Conservation (phyloP, 371 early-diverging fungal species). For the Mycotypha africana region DNA sequence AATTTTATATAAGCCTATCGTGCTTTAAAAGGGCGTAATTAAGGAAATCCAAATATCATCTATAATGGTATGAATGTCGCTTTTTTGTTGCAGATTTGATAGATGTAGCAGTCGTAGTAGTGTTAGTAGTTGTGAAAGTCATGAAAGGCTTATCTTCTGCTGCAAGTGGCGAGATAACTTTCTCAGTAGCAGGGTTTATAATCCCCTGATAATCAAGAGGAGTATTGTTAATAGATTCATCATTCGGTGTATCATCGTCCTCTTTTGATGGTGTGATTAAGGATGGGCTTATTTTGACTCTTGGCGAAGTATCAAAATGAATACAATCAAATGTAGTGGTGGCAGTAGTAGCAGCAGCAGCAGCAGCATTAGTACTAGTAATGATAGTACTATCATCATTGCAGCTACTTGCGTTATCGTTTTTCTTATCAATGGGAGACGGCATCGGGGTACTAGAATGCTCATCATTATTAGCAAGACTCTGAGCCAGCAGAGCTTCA, state of each 20-base stretch:
- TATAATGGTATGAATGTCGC: no score
- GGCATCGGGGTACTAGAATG: conserved; percentile 10
- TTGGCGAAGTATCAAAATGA: no score
- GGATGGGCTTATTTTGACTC: conserved; percentile 1
- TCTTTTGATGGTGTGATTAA: conserved; percentile 10
- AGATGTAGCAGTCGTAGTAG: no score
- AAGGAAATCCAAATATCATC: no score
- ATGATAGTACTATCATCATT: no score
- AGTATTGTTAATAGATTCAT: neutral
- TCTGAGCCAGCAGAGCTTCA: conserved; percentile 33
- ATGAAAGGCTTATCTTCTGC: neutral
- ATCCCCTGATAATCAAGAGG: conserved; percentile 3
- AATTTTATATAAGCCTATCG: no score
- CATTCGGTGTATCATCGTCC: neutral
- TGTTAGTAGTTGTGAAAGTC: neutral
- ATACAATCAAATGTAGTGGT: no score
- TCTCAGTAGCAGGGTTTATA: conserved; percentile 8
- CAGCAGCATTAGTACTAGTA: no score
- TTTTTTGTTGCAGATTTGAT: no score
- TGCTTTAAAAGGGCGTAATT: no score
- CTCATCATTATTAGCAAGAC: conserved; percentile 15
- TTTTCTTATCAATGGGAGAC: conserved; percentile 4
- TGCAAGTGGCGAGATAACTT: conserved; percentile 8
- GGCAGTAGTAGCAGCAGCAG: neutral
- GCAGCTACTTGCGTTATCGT: no score